phyloP scores from a whole-genome alignment of 768 basidiomycete genomes.

The Amanita muscaria region DNA sequence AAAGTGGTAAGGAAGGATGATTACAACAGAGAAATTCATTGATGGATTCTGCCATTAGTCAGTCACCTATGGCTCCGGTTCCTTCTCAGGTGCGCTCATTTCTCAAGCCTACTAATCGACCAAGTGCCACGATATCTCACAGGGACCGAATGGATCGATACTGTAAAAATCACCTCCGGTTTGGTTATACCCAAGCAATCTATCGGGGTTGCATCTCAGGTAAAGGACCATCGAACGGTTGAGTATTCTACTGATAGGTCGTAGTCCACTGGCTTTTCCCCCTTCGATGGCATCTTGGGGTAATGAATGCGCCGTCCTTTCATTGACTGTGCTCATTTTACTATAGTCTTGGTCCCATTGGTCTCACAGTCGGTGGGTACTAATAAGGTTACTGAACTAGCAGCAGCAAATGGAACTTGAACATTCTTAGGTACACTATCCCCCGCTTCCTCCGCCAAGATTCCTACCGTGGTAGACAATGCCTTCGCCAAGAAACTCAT shows the following conservation, averaged over 20 bases:
- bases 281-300: conserved; percentile 61
- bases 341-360: conserved; percentile 49
- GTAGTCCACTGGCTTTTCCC: conserved; percentile 34
- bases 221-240: conserved; percentile 4
- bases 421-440: conserved; percentile 24
- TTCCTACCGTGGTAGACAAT: conserved; percentile 55
- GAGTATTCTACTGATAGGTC: not conserved
- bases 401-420: not conserved
- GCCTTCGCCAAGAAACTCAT: conserved; percentile 34
- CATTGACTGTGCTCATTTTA: conserved; percentile 1
- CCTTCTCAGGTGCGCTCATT: conserved; percentile 38
- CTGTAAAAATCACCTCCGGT: conserved; percentile 44
- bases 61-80: conserved; percentile 53
- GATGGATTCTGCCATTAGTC: too few relatives aligned
- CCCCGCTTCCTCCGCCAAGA: conserved; percentile 18
- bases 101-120: not conserved
- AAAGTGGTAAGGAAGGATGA: conserved; percentile 33
- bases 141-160: conserved; percentile 45
- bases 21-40: not conserved
- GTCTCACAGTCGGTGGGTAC: conserved; percentile 36
- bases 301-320: conserved; percentile 18
- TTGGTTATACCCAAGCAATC: conserved; percentile 44
- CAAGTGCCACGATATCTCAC: not conserved
- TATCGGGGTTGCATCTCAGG: conserved; percentile 50
- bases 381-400: not conserved